Conservation (phyloP, 805 yeast genomes). For the Candida awuae region DNA sequence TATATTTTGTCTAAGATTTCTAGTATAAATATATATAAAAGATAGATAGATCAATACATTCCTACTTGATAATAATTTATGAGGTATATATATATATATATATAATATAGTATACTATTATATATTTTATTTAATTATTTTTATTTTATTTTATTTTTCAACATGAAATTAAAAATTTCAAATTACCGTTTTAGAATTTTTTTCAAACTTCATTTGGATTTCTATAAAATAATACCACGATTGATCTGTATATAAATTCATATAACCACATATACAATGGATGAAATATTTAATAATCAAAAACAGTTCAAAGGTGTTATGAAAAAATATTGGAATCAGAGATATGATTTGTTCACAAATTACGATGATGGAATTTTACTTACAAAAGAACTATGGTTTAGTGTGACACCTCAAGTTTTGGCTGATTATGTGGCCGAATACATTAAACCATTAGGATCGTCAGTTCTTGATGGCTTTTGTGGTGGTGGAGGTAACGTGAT, state of each 20-base stretch:
- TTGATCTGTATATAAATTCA: neutral
- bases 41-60: too few species aligned
- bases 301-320: slow-evolving; percentile 17
- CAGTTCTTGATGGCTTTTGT: slow-evolving; percentile 60
- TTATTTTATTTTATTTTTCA: too few species aligned
- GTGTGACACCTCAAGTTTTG: slow-evolving; percentile 76
- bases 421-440: slow-evolving; percentile 55
- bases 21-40: too few species aligned
- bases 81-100: too few species aligned
- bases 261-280: slow-evolving; percentile 2
- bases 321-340: slow-evolving; percentile 52
- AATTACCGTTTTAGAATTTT: too few species aligned
- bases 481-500: slow-evolving; percentile 89
- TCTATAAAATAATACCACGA: neutral
- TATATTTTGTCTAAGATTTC: neutral
- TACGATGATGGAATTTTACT: slow-evolving; percentile 63
- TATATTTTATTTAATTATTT: too few species aligned
- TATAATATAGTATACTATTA: too few species aligned
- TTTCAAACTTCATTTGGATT: too few species aligned
- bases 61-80: too few species aligned
- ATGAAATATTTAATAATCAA: slow-evolving; percentile 9
- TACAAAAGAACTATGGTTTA: slow-evolving; percentile 72
- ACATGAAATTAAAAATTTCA: too few species aligned
- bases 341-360: slow-evolving; percentile 52
- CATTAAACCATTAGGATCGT: slow-evolving; percentile 58